Evolutionary conservation across 2,329 filamentous ascomycete genomes (phyloP), one percentile per base, ranked within the genome.

Genomic region (Talaromyces atroroseus): DNA sequence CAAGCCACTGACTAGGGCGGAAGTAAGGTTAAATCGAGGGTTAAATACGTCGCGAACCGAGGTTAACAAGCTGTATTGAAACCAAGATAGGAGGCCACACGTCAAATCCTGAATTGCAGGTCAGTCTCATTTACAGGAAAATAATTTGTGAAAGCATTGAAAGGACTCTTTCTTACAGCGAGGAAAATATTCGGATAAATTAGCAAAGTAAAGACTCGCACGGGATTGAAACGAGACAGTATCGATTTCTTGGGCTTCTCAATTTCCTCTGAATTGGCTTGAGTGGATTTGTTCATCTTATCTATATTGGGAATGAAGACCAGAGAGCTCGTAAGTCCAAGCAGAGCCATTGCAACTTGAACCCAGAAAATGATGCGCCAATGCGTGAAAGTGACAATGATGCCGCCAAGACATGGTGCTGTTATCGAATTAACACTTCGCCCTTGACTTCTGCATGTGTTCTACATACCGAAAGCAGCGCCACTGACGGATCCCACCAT

Each of bases 351-450:
- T 1, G 79, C 87, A 1, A 85, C 84, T 67, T 92, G 88, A 1
- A 91, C 75, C 85, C 87, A 91, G 74, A 90, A 91, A 57, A 91
- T 90, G 54, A 83, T 82, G 20, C 87, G 81, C 89, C 89, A 92
- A 2, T 78, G 81, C 3, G 80, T 78, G 68, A 84, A 91, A 0
- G 88, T 91, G 36, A 92, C 87, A 53, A 92, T 89, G 52, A 91
- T 83, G 34, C 88, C 89, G 26, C 88, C 88, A 10, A 91, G 76
- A 63, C 90, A 88, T 10, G 73, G 26, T 38, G 49, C 52, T 56
- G 36, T 29, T 5, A 32, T 38, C 4, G 14, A 36, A 36, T 36
- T 16, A 36, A 36, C 14, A 16, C 2, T 36, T 36, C 16, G 5
- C 11, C 32, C 32, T 10, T 16, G 32, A 6, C 46, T 23, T n/a